A percentile compares a stretch with the other conserved stretches of the same genome.
Evolutionary conservation across 495 filamentous ascomycete species (phyloP).

Genomic region (Aspergillus ellipticus): DNA sequence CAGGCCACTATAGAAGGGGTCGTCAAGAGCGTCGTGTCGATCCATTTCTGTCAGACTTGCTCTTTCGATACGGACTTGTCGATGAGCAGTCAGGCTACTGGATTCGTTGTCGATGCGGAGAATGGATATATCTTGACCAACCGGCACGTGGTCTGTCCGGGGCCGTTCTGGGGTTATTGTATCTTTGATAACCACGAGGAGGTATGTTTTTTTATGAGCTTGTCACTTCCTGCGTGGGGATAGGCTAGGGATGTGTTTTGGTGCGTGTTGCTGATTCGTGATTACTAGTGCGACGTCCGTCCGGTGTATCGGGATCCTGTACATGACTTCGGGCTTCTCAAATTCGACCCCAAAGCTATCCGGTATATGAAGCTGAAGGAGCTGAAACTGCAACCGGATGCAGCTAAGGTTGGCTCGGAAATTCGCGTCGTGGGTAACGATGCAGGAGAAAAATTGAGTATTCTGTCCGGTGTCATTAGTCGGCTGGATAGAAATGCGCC

Average conservation of each 20-base stretch:
- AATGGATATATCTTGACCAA: constrained; percentile 87
- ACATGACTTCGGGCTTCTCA: constrained; percentile 95
- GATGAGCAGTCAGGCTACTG: constrained; percentile 90
- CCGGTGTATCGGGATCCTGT: constrained; percentile 99
- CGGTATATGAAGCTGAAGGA: constrained; percentile 90
- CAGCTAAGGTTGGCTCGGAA: constrained; percentile 83
- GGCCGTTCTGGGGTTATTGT: constrained; percentile 95
- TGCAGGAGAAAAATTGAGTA: constrained; percentile 97
- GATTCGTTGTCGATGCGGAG: constrained; percentile 96
- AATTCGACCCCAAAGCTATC: constrained; percentile 91
- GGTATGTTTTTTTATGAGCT: constrained; percentile 44
- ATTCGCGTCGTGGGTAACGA: constrained; percentile 98
- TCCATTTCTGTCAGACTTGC: constrained; percentile 97
- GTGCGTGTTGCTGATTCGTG: not conserved
- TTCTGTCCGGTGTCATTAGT: constrained; percentile 95
- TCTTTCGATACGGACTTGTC: constrained; percentile 96
- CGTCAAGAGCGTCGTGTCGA: constrained; percentile 89
- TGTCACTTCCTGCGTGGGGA: no score
- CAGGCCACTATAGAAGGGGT: constrained; percentile 93
- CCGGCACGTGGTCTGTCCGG: constrained; percentile 92
- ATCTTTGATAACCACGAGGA: constrained; percentile 99
- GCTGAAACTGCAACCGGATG: constrained; percentile 80
- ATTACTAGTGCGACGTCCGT: constrained; percentile 76
- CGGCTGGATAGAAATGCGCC: constrained; percentile 93
- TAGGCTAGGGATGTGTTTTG: no score